phyloP scores from a whole-genome alignment of 2,329 filamentous ascomycete species.

The Ophiocordyceps unilateralis region DNA sequence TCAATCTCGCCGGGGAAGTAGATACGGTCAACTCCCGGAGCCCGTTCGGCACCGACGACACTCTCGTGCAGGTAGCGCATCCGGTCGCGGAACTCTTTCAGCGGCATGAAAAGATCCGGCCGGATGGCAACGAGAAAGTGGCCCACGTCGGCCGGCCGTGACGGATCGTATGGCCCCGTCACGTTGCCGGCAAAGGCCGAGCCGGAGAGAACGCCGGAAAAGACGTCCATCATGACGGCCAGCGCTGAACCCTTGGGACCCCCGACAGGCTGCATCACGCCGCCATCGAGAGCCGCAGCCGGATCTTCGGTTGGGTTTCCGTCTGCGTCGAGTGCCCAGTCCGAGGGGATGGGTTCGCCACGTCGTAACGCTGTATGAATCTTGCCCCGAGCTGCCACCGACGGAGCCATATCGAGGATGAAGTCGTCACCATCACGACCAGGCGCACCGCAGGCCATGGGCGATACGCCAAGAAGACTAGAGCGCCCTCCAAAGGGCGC shows the following conservation, averaged over 20 bases:
- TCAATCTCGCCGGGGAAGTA: slow-evolving; percentile 48
- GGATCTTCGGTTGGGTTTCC: slow-evolving; percentile 58
- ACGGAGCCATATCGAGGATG: slow-evolving; percentile 60
- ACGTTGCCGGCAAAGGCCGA: slow-evolving; percentile 66
- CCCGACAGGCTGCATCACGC: slow-evolving; percentile 75
- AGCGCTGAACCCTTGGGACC: slow-evolving; percentile 67
- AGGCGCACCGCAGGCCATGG: slow-evolving; percentile 61
- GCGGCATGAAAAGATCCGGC: slow-evolving; percentile 55
- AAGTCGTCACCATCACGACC: slow-evolving; percentile 45
- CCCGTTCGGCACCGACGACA: slow-evolving; percentile 35
- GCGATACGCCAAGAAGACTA: slow-evolving; percentile 57
- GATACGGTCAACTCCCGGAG: slow-evolving; percentile 36
- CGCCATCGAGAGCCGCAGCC: slow-evolving; percentile 50
- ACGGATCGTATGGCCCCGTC: slow-evolving; percentile 58
- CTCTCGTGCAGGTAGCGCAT: slow-evolving; percentile 38
- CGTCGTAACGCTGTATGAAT: slow-evolving; percentile 52
- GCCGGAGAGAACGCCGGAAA: slow-evolving; percentile 62
- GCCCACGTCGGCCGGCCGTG: slow-evolving; percentile 50
- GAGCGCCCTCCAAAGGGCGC: slow-evolving; percentile 52
- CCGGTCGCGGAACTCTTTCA: slow-evolving; percentile 50
- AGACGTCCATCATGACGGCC: slow-evolving; percentile 78
- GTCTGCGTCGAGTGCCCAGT: slow-evolving; percentile 61
- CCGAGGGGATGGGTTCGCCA: slow-evolving; percentile 49
- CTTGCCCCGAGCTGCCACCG: slow-evolving; percentile 52
- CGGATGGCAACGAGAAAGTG: slow-evolving; percentile 60